A percentile compares a stretch with the other conserved stretches of the same genome.
Conservation (phyloP, 805 yeast species). For the Starmera quercuum region DNA sequence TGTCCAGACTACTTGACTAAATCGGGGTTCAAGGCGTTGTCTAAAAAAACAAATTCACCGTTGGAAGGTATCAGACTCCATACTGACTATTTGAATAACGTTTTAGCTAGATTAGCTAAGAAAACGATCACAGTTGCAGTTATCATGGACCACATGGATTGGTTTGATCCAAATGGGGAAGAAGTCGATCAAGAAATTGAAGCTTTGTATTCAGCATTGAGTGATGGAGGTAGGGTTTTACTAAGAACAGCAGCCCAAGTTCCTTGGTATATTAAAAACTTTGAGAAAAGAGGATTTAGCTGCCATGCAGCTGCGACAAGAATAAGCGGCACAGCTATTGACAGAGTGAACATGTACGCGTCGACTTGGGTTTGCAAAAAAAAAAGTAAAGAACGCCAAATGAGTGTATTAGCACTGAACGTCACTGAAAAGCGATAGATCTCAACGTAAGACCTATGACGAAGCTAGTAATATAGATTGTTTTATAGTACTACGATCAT, state of each 20-base stretch:
- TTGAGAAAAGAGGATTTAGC: constrained; percentile 58
- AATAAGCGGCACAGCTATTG: constrained; percentile 56
- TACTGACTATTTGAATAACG: constrained; percentile 74
- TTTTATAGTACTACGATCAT: too few species aligned
- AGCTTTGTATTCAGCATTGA: constrained; percentile 55
- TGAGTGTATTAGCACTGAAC: constrained; percentile 16
- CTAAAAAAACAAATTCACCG: constrained; percentile 35
- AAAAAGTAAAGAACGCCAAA: constrained; percentile 14
- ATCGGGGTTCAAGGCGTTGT: constrained; percentile 45
- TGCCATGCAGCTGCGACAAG: constrained; percentile 69
- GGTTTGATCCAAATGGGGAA: constrained; percentile 63
- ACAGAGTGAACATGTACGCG: constrained; percentile 82
- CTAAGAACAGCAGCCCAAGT: constrained; percentile 63
- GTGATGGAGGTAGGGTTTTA: constrained; percentile 65
- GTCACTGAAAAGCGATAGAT: too few species aligned
- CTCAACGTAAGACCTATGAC: too few species aligned
- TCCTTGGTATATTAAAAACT: constrained; percentile 74
- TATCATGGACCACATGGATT: constrained; percentile 90
- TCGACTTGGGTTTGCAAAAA: constrained; percentile 83
- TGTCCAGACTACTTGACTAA: constrained; percentile 72
- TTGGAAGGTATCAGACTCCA: constrained; percentile 68
- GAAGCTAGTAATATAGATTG: too few species aligned
- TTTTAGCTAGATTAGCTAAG: constrained; percentile 54
- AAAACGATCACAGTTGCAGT: constrained; percentile 68
- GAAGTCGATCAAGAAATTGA: constrained; percentile 63